Evolutionary conservation across 2,329 filamentous ascomycete species (phyloP).

Genomic region (Hypoxylon sp.): DNA sequence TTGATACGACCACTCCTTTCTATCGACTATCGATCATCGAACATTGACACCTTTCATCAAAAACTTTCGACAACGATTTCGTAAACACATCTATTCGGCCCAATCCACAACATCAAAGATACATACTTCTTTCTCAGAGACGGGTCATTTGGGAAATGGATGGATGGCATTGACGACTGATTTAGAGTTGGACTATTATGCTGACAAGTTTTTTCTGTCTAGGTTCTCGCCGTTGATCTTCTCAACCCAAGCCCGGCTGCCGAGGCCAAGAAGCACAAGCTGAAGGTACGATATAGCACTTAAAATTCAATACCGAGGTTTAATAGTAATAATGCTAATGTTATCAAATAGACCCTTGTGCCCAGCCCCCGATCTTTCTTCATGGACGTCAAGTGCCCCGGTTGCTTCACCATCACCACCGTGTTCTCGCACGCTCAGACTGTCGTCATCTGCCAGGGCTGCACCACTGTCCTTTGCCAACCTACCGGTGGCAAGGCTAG

Average conservation of each 20-base stretch:
- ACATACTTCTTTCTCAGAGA: too few relatives aligned
- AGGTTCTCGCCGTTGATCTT: constrained; percentile 99
- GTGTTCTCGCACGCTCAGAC: constrained; percentile 99
- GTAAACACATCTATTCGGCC: neutral
- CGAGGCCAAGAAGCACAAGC: constrained; percentile 99
- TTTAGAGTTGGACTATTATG: constrained; percentile 48
- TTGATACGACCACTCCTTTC: constrained; percentile 10
- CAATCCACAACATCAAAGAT: neutral
- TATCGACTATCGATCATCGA: constrained; percentile 13
- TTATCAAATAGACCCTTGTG: constrained; percentile 79
- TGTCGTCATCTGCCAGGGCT: constrained; percentile 99
- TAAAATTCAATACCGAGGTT: constrained; percentile 32
- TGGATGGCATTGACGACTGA: constrained; percentile 19
- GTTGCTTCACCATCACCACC: constrained; percentile 99
- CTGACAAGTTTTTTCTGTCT: constrained; percentile 59
- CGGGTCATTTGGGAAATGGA: constrained; percentile 6
- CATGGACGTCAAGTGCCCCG: constrained; percentile 99
- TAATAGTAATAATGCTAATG: constrained; percentile 34
- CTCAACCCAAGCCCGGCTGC: constrained; percentile 98
- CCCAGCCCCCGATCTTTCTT: constrained; percentile 98
- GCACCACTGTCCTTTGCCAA: constrained; percentile 99
- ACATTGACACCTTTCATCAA: constrained; percentile 13
- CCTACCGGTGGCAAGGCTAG: constrained; percentile 99
- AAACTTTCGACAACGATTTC: constrained; percentile 7
- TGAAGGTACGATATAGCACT: constrained; percentile 79